phyloP scores from a whole-genome alignment of 108 stramenopile species.

The Nitzschia palea region DNA sequence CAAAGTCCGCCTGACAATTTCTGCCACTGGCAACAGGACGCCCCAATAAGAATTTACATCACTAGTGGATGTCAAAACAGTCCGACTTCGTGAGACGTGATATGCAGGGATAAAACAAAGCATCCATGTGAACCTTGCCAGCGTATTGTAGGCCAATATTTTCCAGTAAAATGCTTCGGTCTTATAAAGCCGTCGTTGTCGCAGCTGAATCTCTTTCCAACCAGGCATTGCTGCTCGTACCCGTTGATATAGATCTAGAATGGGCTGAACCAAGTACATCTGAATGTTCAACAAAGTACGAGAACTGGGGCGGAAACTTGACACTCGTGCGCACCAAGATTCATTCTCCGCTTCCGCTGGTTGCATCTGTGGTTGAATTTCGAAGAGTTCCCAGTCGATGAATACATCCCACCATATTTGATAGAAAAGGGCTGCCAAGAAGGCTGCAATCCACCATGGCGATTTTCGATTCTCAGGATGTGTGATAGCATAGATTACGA shows the following conservation, averaged over 20 bases:
- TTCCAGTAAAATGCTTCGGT: conserved; percentile 75
- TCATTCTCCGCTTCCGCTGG: conserved; percentile 10
- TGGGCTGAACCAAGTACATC: conserved; percentile 42
- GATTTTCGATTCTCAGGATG: conserved; percentile 74
- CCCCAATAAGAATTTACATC: conserved; percentile 69
- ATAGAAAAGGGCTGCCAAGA: conserved; percentile 60
- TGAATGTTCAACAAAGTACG: conserved; percentile 30
- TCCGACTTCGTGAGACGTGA: conserved; percentile 56
- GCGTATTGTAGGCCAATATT: conserved; percentile 56
- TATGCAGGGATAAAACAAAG: conserved; percentile 81
- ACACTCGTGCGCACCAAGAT: conserved; percentile 36
- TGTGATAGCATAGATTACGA: conserved; percentile 84
- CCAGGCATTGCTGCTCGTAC: conserved; percentile 38
- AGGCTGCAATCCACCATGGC: conserved; percentile 56
- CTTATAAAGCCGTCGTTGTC: conserved; percentile 72
- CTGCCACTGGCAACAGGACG: conserved; percentile 65
- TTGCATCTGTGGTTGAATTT: conserved; percentile 47
- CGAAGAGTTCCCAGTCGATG: conserved; percentile 88
- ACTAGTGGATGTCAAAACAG: conserved; percentile 62
- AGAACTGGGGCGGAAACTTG: conserved; percentile 54
- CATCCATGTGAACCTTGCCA: conserved; percentile 84
- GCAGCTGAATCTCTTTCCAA: conserved; percentile 59
- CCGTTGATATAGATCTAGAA: conserved; percentile 37
- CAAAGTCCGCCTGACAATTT: conserved; percentile 70
- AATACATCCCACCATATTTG: conserved; percentile 86